Base-by-base conservation (phyloP, 768 basidiomycete genomes). In the Podaxis sp. region DNA sequence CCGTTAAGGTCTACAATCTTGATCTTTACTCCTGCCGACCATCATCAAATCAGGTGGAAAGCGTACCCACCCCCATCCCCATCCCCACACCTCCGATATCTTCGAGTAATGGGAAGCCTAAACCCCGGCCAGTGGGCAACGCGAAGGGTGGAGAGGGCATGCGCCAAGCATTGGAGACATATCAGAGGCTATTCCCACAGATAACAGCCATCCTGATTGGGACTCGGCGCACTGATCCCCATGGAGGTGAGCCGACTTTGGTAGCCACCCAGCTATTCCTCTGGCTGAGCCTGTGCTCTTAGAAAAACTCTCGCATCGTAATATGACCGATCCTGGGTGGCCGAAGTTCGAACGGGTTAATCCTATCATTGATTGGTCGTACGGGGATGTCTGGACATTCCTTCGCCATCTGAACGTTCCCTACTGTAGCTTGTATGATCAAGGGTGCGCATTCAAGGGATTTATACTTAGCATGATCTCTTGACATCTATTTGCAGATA, bases 341-440 rank as follows among this genome's bases (percentile, higher is more conserved):
- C 96, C 97, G 6, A 68, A 72, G 4, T 95, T 95, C 67, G 89
- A 94, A 71, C 87, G 97, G 20, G 85, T 99, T 20, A 96, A 99
- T 71, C 97, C 97, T 0, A 90, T 99, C 68, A 91, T 99, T 62
- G 89, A 98, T 71, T 99, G 97, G 97, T 81, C 87, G 0, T 99
- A 99, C 75, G 72, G 76, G 10, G 87, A 96, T 66, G 86, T 99
- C 4, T 99, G 97, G 97, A 77, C 78, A 2, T 99, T 96, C 77
- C 78, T 99, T 49, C 81, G 86, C 17, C 76, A 77, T 56, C 75
- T 95, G 20, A 72, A 86, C 2, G 86, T 99, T 4, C 92, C 91
- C 1, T 99, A 96, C 72, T 99, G 97, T 72, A 71, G 74, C 40
- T 72, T 99, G 48, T 99, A 99, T 70, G 94, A 99, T 68, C 80